Percentiles rank a stretch among this genome's conserved stretches.
Evolutionary conservation across 768 basidiomycete genomes (phyloP).

Genomic region (Mycena filopes): DNA sequence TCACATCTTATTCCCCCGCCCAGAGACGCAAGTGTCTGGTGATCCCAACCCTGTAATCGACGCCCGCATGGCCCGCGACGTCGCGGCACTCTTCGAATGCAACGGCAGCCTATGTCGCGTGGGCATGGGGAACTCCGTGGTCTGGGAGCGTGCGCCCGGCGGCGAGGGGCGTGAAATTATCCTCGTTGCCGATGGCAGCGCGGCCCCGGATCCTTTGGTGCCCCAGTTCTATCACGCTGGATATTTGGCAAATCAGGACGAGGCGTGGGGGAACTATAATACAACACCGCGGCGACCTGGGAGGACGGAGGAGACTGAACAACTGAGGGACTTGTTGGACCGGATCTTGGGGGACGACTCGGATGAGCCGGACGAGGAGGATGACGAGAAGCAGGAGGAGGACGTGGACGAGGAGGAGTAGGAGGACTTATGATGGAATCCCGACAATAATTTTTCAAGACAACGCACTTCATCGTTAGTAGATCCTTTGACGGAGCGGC

Average conservation of each 20-base stretch:
- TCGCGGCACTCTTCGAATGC: constrained; percentile 31
- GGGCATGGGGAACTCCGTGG: constrained; percentile 30
- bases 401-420: no score
- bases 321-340: constrained; percentile 28
- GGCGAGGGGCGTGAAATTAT: background rate
- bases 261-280: constrained; percentile 3
- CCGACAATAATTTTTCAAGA: no score
- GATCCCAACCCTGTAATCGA: constrained; percentile 15
- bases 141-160: constrained; percentile 39
- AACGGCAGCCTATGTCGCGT: constrained; percentile 31
- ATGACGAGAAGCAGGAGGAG: no score
- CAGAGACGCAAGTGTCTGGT: constrained; percentile 14
- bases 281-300: constrained; percentile 13
- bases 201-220: constrained; percentile 6
- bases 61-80: constrained; percentile 26
- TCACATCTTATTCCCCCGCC: constrained; percentile 37
- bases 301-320: constrained; percentile 18
- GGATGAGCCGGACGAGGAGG: no score
- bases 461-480: no score
- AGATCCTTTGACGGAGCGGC: no score
- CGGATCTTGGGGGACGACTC: background rate
- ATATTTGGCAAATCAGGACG: constrained; percentile 8
- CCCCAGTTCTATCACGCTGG: constrained; percentile 26
- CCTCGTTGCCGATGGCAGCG: constrained; percentile 25
- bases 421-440: no score